Percentiles rank a stretch among this genome's conserved stretches.
These are phyloP conservation scores for Camellia japonica DNA, from an alignment of 148 eudicot species.

Conservation along the genomic window DNA sequence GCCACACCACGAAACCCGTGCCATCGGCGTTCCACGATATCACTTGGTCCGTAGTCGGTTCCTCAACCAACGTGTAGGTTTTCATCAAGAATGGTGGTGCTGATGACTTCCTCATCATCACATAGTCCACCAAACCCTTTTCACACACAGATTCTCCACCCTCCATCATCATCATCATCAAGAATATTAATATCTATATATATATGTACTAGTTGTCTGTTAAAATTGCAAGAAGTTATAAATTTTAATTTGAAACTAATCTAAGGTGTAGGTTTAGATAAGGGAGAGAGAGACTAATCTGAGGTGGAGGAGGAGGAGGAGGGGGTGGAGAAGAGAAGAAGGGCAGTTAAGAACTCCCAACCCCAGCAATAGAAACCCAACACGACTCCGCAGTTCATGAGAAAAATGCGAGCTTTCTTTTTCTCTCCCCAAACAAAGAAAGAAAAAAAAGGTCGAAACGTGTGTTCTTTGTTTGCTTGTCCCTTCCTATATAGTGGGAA, in stretches of 20 bases:
- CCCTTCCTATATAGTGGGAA: neutral
- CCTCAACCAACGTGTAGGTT: slow-evolving; percentile 86
- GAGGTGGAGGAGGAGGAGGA: neutral
- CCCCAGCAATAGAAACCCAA: slow-evolving; percentile 85
- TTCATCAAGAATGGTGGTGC: slow-evolving; percentile 85
- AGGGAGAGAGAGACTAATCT: neutral
- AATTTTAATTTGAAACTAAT: too few species aligned
- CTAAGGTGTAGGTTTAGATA: too few species aligned
- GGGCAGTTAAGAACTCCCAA: slow-evolving; percentile 87
- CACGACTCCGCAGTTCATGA: slow-evolving; percentile 80
- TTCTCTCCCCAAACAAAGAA: neutral
- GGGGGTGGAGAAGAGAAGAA: slow-evolving; percentile 63
- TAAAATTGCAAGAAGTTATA: too few species aligned
- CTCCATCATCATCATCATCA: slow-evolving; percentile 16
- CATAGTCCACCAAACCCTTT: slow-evolving; percentile 39
- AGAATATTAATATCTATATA: neutral
- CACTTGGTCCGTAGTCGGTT: slow-evolving; percentile 62
- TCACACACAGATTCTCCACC: slow-evolving; percentile 17
- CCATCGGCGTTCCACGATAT: slow-evolving; percentile 83
- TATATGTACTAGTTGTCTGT: too few species aligned
- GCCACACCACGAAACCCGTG: slow-evolving; percentile 86
- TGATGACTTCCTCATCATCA: slow-evolving; percentile 51
- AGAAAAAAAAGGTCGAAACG: slow-evolving; percentile 14
- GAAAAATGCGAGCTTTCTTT: slow-evolving; percentile 40
- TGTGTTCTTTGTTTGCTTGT: neutral